Base-by-base conservation (phyloP, 2,329 filamentous ascomycete genomes). In the Epichloe sibirici region DNA sequence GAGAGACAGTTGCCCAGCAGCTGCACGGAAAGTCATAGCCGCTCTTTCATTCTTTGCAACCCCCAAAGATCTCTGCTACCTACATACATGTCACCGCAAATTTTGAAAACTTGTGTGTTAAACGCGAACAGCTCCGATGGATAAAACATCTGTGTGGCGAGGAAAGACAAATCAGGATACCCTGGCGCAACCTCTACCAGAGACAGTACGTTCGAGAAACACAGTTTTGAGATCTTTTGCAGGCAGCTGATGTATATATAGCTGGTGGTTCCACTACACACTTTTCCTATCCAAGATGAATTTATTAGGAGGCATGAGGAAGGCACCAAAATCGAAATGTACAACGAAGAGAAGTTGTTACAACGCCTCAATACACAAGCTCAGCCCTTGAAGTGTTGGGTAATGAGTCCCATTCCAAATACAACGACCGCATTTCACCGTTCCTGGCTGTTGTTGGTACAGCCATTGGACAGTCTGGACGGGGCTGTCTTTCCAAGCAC, bases 241-340 rank as follows among this genome's bases (percentile, higher is more conserved):
- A 12, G 11, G 38, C 12, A 8, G 45, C 45, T 53, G 35, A 38
- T n/a, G 11, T n/a, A 15, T 25, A 17, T 5, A 39, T 21, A 57
- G 51, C 23, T 42, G 53, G 49, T 52, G 38, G 17, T 51, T 50
- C 53, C 57, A 17, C n/a, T 58, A 28, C 21, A 56, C 57, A 43
- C 57, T 0, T 63, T 68, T 21, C 55, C 57, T 1, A 39, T 53
- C 2, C 52, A 59, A 28, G 58, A 62, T 3, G 59, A 59, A 2
- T 69, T 63, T 25, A 55, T 61, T 4, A 53, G 49, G 23, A 54
- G 62, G 2, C 63, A 66, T 43, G 63, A 67, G 37, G 58, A 62
- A 37, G 66, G 65, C 0, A 68, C 66, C 0, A 17, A 63, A 0
- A 69, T 69, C 15, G 66, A 69, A 40, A 63, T 66, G 58, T 51